These are phyloP conservation scores for Emergomyces pasteurianus DNA, from an alignment of 2,329 filamentous ascomycete genomes.

Conservation along the genomic window DNA sequence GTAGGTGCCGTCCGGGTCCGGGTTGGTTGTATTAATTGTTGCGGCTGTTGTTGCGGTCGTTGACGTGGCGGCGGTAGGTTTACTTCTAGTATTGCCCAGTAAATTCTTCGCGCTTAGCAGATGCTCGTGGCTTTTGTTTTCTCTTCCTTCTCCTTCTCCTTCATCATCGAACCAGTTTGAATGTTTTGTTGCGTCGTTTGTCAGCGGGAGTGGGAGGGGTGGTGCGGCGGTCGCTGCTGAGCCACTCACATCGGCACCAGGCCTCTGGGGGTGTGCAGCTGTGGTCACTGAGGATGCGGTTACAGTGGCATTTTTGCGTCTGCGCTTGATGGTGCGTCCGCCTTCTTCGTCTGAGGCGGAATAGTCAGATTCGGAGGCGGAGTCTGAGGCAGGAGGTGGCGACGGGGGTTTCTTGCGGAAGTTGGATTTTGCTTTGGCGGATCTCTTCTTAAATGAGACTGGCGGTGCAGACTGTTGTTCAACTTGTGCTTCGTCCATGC, in stretches of 20 bases:
- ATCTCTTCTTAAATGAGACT: conserved; percentile 68
- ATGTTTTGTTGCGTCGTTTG: conserved; percentile 78
- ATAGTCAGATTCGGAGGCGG: conserved; percentile 45
- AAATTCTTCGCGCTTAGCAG: conserved; percentile 36
- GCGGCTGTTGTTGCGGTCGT: conserved; percentile 2
- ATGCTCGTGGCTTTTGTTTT: conserved; percentile 34
- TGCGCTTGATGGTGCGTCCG: conserved; percentile 66
- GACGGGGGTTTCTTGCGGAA: conserved; percentile 71
- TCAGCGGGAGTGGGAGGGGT: background rate
- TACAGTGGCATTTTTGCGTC: conserved; percentile 54
- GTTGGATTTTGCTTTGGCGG: conserved; percentile 61
- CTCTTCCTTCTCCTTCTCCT: conserved; percentile 10
- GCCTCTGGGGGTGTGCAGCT: conserved; percentile 30
- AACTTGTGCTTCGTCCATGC: background rate
- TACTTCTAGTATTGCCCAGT: conserved; percentile 21
- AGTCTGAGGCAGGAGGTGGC: conserved; percentile 47
- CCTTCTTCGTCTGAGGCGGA: conserved; percentile 66
- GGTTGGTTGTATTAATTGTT: background rate
- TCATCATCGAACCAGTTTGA: conserved; percentile 79
- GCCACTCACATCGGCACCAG: conserved; percentile 34
- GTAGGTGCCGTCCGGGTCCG: conserved; percentile 54
- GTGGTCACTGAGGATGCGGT: conserved; percentile 47
- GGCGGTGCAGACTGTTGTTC: conserved; percentile 15
- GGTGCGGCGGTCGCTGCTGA: conserved; percentile 46
- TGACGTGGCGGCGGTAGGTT: conserved; percentile 3